Evolutionary conservation across 176 grass and related monocot genomes (phyloP).

Genomic region (Cenchrus americanus): DNA sequence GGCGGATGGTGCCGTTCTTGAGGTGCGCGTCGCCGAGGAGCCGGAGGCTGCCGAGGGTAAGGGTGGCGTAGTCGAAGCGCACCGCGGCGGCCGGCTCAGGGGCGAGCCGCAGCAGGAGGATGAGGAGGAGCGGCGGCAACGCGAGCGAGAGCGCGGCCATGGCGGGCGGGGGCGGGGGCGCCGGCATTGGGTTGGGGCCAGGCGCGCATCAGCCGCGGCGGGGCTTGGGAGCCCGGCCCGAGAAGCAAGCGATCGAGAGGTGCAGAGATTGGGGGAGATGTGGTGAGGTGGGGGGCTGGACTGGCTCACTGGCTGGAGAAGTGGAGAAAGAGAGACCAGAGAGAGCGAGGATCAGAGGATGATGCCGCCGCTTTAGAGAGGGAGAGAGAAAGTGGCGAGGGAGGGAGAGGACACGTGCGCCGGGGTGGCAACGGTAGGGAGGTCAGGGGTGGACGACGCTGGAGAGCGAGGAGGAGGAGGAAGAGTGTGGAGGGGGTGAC

Average conservation of each 20-base stretch:
- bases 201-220: constrained; percentile 22
- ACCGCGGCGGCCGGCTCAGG: neutral
- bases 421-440: constrained; percentile 41
- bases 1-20: constrained; percentile 87
- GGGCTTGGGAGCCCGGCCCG: constrained; percentile 5
- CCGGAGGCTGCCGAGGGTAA: constrained; percentile 66
- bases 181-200: neutral
- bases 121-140: too few relatives aligned
- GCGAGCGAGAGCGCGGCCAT: neutral
- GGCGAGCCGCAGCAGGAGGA: neutral
- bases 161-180: constrained; percentile 32
- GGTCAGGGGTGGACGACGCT: neutral
- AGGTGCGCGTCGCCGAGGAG: constrained; percentile 94
- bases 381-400: neutral
- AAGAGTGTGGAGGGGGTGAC: neutral
- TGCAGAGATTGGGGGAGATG: neutral
- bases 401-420: constrained; percentile 27
- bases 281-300: neutral
- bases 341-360: neutral
- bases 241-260: neutral
- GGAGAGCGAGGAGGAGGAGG: neutral
- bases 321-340: neutral
- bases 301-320: neutral
- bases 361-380: constrained; percentile 1
- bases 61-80: constrained; percentile 79